Evolutionary conservation across 1,284 basidiomycete species (phyloP).

Genomic region (Pseudozyma pruni): DNA sequence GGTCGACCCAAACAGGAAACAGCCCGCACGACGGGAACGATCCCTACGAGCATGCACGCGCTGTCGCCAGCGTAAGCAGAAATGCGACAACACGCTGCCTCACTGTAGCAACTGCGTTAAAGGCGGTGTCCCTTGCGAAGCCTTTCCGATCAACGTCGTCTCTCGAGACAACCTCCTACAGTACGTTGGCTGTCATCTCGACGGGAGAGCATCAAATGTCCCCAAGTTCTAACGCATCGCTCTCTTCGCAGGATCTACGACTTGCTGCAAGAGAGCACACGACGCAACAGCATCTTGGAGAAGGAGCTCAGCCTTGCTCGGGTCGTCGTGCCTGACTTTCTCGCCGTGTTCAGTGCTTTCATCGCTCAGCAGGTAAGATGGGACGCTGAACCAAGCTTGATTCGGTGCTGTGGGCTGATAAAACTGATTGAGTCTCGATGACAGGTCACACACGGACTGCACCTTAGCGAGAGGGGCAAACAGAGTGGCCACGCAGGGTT

Average conservation of each 20-base stretch:
- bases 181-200: slow-evolving; percentile 5
- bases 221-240: not conserved
- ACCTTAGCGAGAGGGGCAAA: not conserved
- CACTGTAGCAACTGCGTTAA: slow-evolving; percentile 45
- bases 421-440: not conserved
- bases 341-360: slow-evolving; percentile 19
- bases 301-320: slow-evolving; percentile 20
- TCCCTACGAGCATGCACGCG: slow-evolving; percentile 43
- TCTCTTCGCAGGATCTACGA: slow-evolving; percentile 13
- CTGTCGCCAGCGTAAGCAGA: slow-evolving; percentile 43
- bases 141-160: slow-evolving; percentile 22
- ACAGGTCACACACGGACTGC: not conserved
- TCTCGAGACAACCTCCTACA: slow-evolving; percentile 39
- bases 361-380: slow-evolving; percentile 18
- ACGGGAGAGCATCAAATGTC: not conserved
- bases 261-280: slow-evolving; percentile 22
- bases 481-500: slow-evolving; percentile 7
- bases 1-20: not conserved
- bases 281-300: slow-evolving; percentile 22
- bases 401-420: not conserved
- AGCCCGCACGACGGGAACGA: slow-evolving; percentile 12
- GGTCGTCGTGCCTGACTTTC: slow-evolving; percentile 15
- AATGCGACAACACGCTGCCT: slow-evolving; percentile 42
- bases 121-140: slow-evolving; percentile 34
- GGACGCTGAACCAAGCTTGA: not conserved